These are phyloP conservation scores for Mycosphaerella arachidis DNA, from an alignment of 2,329 filamentous ascomycete genomes.

Conservation along the genomic window DNA sequence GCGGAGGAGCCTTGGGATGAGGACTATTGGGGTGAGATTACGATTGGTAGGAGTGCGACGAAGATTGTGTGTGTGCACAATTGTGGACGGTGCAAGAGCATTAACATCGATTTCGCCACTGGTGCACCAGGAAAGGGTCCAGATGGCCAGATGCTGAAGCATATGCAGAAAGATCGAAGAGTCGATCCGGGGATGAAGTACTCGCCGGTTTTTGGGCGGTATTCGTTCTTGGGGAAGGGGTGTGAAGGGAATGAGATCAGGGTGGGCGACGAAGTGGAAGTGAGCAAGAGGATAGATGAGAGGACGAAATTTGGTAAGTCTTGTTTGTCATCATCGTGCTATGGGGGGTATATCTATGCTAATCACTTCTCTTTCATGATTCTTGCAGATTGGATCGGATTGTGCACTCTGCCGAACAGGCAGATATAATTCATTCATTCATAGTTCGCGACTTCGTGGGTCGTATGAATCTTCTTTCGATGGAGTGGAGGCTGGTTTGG, in stretches of 20 bases:
- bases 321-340: no score
- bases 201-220: constrained; percentile 47
- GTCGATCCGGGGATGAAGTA: constrained; percentile 45
- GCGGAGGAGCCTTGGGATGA: constrained; percentile 42
- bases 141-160: constrained; percentile 42
- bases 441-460: not conserved
- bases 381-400: constrained; percentile 24
- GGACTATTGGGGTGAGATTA: constrained; percentile 43
- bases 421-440: not conserved
- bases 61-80: constrained; percentile 42
- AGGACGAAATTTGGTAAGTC: constrained; percentile 40
- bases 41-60: constrained; percentile 20
- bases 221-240: constrained; percentile 38
- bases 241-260: constrained; percentile 30
- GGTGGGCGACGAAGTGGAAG: constrained; percentile 43
- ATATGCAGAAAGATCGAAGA: constrained; percentile 42
- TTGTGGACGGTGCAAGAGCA: constrained; percentile 43
- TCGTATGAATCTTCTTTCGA: not conserved
- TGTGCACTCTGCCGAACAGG: constrained; percentile 14
- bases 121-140: constrained; percentile 38
- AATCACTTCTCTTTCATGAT: not conserved
- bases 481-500: not conserved
- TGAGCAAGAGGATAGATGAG: constrained; percentile 38
- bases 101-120: constrained; percentile 47
- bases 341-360: not conserved